A percentile compares a stretch with the other conserved stretches of the same genome.
phyloP scores from a whole-genome alignment of 106 monocot genomes.

The Hemerocallis citrina region DNA sequence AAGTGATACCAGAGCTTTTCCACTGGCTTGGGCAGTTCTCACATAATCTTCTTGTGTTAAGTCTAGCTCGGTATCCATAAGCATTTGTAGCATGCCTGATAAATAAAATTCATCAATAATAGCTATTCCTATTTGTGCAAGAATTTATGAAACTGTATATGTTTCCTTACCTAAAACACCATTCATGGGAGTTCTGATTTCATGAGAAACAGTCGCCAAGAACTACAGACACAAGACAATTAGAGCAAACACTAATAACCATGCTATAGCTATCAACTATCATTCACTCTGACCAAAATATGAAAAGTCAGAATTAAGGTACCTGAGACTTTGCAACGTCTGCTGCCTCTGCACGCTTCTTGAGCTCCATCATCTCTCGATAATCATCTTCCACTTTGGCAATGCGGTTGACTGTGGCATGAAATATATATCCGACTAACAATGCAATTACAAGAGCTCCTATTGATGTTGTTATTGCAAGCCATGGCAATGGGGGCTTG shows the following conservation, averaged over 20 bases:
- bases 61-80: slow-evolving; percentile 94
- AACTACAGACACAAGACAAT: slow-evolving; percentile 48
- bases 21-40: slow-evolving; percentile 95
- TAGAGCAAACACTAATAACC: not conserved
- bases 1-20: slow-evolving; percentile 90
- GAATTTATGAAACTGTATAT: not conserved
- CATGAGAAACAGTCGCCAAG: slow-evolving; percentile 97
- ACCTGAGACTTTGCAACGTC: slow-evolving; percentile 99
- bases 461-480: slow-evolving; percentile 87
- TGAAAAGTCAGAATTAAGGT: not conserved
- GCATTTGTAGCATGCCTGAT: slow-evolving; percentile 98
- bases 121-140: not conserved
- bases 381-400: slow-evolving; percentile 97
- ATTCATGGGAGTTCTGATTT: slow-evolving; percentile 99
- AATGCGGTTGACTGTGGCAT: slow-evolving; percentile 95
- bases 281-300: not conserved
- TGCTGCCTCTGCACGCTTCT: slow-evolving; percentile 85
- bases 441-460: slow-evolving; percentile 85
- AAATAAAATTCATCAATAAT: not conserved
- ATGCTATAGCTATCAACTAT: not conserved
- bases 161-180: slow-evolving; percentile 80
- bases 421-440: slow-evolving; percentile 83
- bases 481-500: slow-evolving; percentile 85
- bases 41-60: slow-evolving; percentile 96
- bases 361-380: slow-evolving; percentile 86